These are phyloP conservation scores for Monosporozyma solicola DNA, from an alignment of 805 yeast genomes.

Conservation along the genomic window DNA sequence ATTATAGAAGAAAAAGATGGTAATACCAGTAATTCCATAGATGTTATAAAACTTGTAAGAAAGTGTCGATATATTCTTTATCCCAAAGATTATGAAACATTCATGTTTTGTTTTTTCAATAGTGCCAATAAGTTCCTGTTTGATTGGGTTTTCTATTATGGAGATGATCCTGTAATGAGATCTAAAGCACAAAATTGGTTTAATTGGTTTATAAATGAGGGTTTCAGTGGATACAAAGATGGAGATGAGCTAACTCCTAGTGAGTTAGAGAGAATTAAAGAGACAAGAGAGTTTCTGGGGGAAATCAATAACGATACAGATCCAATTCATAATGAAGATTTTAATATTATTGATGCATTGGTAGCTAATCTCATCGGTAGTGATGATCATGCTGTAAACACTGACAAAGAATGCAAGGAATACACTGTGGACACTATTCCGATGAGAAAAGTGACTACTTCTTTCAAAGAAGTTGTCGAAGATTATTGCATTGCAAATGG, in stretches of 20 bases:
- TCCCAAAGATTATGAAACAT: constrained; percentile 4
- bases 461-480: constrained; percentile 59
- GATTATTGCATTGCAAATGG: constrained; percentile 47
- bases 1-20: background rate
- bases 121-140: constrained; percentile 16
- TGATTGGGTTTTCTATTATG: constrained; percentile 18
- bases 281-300: background rate
- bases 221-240: constrained; percentile 3
- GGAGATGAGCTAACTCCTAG: background rate
- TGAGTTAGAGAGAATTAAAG: background rate
- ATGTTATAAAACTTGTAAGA: constrained; percentile 9
- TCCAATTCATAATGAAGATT: constrained; percentile 18
- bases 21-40: constrained; percentile 5
- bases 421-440: constrained; percentile 31
- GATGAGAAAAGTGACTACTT: constrained; percentile 33
- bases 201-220: constrained; percentile 13
- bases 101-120: constrained; percentile 14
- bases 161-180: background rate
- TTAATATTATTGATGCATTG: constrained; percentile 5
- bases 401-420: background rate
- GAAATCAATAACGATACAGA: background rate
- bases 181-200: constrained; percentile 17
- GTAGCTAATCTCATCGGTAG: background rate
- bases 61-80: constrained; percentile 9
- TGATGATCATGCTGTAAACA: background rate